These are phyloP conservation scores for Aspergillus texensis DNA, from an alignment of 2,329 filamentous ascomycete species.

Conservation along the genomic window DNA sequence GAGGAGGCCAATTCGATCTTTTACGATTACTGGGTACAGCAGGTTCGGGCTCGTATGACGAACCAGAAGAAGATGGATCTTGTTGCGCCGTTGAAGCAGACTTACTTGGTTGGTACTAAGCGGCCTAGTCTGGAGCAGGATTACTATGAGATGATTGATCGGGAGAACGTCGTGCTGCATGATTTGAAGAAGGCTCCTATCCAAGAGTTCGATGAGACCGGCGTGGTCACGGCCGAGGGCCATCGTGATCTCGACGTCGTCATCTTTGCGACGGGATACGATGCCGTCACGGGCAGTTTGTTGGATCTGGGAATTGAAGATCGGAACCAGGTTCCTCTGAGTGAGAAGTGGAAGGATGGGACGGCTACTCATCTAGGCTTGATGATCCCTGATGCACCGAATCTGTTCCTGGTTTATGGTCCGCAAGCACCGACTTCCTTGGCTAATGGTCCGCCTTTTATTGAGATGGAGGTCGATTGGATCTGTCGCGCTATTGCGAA, in stretches of 20 bases:
- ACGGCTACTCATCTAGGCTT: constrained; percentile 41
- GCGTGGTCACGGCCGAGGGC: constrained; percentile 35
- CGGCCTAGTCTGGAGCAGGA: constrained; percentile 50
- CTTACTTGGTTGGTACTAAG: constrained; percentile 58
- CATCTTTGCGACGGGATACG: constrained; percentile 15
- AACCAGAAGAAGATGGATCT: constrained; percentile 53
- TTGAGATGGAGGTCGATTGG: constrained; percentile 40
- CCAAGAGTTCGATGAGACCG: constrained; percentile 37
- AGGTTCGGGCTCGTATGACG: constrained; percentile 52
- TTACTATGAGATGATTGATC: constrained; percentile 54
- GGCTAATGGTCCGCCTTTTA: constrained; percentile 37
- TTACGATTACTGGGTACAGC: constrained; percentile 59
- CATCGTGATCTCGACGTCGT: constrained; percentile 1
- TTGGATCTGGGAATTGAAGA: constrained; percentile 18
- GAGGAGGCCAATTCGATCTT: constrained; percentile 53
- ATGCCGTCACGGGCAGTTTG: constrained; percentile 19
- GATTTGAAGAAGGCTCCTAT: constrained; percentile 50
- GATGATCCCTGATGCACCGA: constrained; percentile 44
- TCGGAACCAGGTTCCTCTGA: constrained; percentile 12
- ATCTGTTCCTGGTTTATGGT: constrained; percentile 48
- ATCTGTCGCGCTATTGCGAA: constrained; percentile 20
- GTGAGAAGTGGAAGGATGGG: constrained; percentile 21
- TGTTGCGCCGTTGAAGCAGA: constrained; percentile 55
- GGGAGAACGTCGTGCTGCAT: constrained; percentile 49
- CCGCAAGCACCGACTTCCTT: constrained; percentile 40